These are phyloP conservation scores for Botrytis porri DNA, from an alignment of 2,329 filamentous ascomycete species.

Conservation along the genomic window DNA sequence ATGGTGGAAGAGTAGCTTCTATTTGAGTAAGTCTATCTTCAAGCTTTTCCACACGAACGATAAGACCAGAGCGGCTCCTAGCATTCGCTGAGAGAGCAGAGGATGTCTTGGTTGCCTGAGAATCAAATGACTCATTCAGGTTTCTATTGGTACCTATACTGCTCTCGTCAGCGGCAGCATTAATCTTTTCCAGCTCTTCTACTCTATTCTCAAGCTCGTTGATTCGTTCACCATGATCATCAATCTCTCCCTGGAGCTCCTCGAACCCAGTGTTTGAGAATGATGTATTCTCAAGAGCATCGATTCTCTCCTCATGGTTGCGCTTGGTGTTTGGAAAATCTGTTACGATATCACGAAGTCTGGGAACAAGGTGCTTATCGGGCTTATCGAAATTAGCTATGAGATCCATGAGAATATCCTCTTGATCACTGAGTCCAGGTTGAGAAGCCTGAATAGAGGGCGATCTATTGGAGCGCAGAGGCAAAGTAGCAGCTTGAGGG, in stretches of 20 bases:
- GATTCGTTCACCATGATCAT: conserved; percentile 63
- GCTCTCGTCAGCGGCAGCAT: conserved; percentile 44
- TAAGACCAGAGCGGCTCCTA: conserved; percentile 39
- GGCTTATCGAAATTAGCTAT: conserved; percentile 11
- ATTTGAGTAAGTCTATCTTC: conserved; percentile 41
- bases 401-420: conserved; percentile 6
- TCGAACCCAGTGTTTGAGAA: conserved; percentile 66
- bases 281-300: conserved; percentile 66
- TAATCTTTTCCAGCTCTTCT: conserved; percentile 55
- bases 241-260: conserved; percentile 65
- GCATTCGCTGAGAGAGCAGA: conserved; percentile 40
- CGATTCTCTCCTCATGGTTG: conserved; percentile 60
- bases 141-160: conserved; percentile 29
- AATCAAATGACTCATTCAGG: conserved; percentile 34
- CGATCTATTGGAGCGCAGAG: conserved; percentile 16
- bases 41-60: conserved; percentile 45
- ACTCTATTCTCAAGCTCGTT: conserved; percentile 65
- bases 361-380: conserved; percentile 26
- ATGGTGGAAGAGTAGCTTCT: conserved; percentile 48
- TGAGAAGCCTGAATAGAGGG: neutral
- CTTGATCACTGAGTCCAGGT: neutral
- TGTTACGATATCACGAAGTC: conserved; percentile 29
- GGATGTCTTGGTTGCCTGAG: conserved; percentile 40
- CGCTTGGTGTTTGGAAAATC: conserved; percentile 31
- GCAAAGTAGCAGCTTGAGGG: conserved; percentile 13